Conservation (phyloP, 192 early-diverging fungal species). For the Mortierella claussenii region DNA sequence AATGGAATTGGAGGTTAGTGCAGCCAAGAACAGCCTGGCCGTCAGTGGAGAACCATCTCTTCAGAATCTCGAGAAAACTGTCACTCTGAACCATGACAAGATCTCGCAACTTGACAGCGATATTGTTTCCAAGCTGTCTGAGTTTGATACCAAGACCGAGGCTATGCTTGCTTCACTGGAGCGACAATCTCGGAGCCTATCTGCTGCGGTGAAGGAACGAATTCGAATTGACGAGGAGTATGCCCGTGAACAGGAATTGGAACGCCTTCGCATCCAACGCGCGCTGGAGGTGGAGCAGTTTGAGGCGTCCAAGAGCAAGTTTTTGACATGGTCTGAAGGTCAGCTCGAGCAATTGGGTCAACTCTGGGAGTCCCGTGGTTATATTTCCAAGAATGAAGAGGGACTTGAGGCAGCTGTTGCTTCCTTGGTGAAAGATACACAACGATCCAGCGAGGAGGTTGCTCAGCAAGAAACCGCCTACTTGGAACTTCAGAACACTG, state of each 20-base stretch:
- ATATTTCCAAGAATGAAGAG: slow-evolving; percentile 16
- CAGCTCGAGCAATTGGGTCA: slow-evolving; percentile 11
- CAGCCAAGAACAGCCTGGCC: background rate
- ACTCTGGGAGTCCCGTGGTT: slow-evolving; percentile 25
- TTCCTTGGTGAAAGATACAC: slow-evolving; percentile 10
- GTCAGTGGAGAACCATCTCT: background rate
- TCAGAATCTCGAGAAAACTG: slow-evolving; percentile 2
- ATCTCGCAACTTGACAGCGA: slow-evolving; percentile 22
- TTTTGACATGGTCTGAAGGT: slow-evolving; percentile 31
- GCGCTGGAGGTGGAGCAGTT: slow-evolving; percentile 21
- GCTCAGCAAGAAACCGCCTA: slow-evolving; percentile 10
- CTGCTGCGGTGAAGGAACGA: slow-evolving; percentile 30
- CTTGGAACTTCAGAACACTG: slow-evolving; percentile 13
- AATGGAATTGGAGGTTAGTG: background rate
- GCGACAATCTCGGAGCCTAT: slow-evolving; percentile 7
- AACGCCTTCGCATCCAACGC: slow-evolving; percentile 22
- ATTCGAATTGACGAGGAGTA: slow-evolving; percentile 22
- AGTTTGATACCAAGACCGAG: slow-evolving; percentile 25
- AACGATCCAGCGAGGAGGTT: slow-evolving; percentile 9
- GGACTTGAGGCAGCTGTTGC: slow-evolving; percentile 1
- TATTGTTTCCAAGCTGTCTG: slow-evolving; percentile 13
- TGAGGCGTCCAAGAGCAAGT: slow-evolving; percentile 26
- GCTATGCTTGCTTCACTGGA: slow-evolving; percentile 10
- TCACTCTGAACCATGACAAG: slow-evolving; percentile 6
- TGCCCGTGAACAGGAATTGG: slow-evolving; percentile 19